Evolutionary conservation across 805 yeast genomes (phyloP).

Genomic region (Kodamaea leandrae): DNA sequence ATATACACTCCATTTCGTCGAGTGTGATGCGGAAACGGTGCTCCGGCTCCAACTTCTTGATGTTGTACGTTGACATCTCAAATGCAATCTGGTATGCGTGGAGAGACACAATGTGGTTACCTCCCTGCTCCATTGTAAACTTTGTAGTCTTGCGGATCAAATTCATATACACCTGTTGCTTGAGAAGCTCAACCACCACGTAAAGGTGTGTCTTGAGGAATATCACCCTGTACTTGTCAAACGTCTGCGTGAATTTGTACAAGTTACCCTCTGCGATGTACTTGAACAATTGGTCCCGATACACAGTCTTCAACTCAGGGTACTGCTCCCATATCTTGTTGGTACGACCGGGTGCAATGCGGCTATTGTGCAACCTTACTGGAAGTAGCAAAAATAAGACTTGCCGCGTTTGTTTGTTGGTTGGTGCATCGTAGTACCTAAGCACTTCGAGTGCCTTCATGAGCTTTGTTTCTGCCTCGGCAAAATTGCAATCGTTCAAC

Average conservation of each 20-base stretch:
- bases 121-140: conserved; percentile 21
- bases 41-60: conserved; percentile 4
- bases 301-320: conserved; percentile 43
- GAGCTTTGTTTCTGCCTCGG: conserved; percentile 49
- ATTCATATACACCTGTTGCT: conserved; percentile 49
- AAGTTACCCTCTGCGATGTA: conserved; percentile 58
- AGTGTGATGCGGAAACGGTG: conserved; percentile 12
- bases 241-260: conserved; percentile 42
- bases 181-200: conserved; percentile 52
- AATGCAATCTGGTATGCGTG: conserved; percentile 44
- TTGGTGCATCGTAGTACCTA: conserved; percentile 19
- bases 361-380: conserved; percentile 48
- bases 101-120: conserved; percentile 39
- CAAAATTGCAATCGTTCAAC: conserved; percentile 62
- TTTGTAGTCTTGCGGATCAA: conserved; percentile 43
- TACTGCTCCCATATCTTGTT: conserved; percentile 34
- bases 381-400: conserved; percentile 67
- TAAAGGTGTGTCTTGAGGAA: conserved; percentile 61
- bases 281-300: conserved; percentile 44
- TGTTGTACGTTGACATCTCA: conserved; percentile 24
- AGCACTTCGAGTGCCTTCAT: conserved; percentile 45
- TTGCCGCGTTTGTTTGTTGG: conserved; percentile 34
- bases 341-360: conserved; percentile 44
- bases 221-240: conserved; percentile 45
- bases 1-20: conserved; percentile 64